Percentiles rank a stretch among this genome's conserved stretches.
These are phyloP conservation scores for Vitis hybrid DNA, from an alignment of 177 flowering plant species.

Conservation along the genomic window DNA sequence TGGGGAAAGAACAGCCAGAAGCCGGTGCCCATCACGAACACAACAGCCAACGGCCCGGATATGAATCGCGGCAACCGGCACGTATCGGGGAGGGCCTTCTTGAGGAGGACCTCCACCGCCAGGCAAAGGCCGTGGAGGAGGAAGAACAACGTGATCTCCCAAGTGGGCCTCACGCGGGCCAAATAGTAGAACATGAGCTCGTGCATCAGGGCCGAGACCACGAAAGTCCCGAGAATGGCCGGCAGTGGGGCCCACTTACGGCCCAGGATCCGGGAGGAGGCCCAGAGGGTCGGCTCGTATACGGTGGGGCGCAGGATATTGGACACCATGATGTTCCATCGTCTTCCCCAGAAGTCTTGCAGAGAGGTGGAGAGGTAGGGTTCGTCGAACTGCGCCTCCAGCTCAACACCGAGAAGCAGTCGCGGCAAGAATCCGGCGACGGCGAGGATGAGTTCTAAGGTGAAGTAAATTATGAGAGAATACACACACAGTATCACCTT, in stretches of 20 bases:
- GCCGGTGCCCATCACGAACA: slow-evolving; percentile 24
- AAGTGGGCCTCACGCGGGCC: slow-evolving; percentile 25
- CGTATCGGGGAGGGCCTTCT: slow-evolving; percentile 5
- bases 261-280: slow-evolving; percentile 1
- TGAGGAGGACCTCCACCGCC: slow-evolving; percentile 23
- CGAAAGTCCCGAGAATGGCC: slow-evolving; percentile 25
- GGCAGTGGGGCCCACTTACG: slow-evolving; percentile 21
- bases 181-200: slow-evolving; percentile 35
- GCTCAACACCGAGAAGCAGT: slow-evolving; percentile 11
- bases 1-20: slow-evolving; percentile 44
- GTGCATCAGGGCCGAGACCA: slow-evolving; percentile 40
- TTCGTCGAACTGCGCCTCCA: slow-evolving; percentile 31
- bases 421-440: slow-evolving; percentile 9
- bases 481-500: slow-evolving; percentile 12
- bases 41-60: slow-evolving; percentile 20
- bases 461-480: slow-evolving; percentile 13
- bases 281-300: slow-evolving; percentile 20
- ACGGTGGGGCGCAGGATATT: slow-evolving; percentile 32
- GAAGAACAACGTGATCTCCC: slow-evolving; percentile 36
- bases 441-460: slow-evolving; percentile 18
- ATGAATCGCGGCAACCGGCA: slow-evolving; percentile 17
- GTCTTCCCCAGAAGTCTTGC: slow-evolving; percentile 26
- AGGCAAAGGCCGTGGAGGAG: slow-evolving; percentile 33
- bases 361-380: slow-evolving; percentile 27
- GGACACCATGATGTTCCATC: slow-evolving; percentile 43